Evolutionary conservation across 768 basidiomycete genomes (phyloP).

Genomic region (Crassisporium funariophilum): DNA sequence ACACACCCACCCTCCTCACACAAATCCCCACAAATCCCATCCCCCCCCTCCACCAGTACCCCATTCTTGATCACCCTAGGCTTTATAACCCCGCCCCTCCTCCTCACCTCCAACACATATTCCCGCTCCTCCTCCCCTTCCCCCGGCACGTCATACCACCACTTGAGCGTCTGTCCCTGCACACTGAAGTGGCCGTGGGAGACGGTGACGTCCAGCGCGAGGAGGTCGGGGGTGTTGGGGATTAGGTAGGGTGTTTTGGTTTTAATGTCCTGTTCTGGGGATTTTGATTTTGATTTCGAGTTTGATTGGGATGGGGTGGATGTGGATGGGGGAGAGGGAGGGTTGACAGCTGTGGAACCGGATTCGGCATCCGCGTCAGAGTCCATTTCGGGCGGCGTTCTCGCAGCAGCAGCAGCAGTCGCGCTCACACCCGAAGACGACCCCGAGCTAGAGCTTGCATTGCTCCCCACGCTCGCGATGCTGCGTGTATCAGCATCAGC

Average conservation of each 20-base stretch:
- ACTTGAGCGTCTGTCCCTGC: slow-evolving; percentile 50
- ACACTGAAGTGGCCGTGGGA: slow-evolving; percentile 45
- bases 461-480: too few species aligned
- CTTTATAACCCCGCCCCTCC: slow-evolving; percentile 32
- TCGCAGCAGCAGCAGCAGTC: too few species aligned
- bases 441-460: too few species aligned
- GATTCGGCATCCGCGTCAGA: too few species aligned
- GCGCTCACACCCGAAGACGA: too few species aligned
- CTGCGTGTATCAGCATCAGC: too few species aligned
- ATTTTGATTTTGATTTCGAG: too few species aligned
- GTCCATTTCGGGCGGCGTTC: too few species aligned
- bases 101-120: slow-evolving; percentile 35
- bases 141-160: slow-evolving; percentile 54
- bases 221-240: slow-evolving; percentile 7
- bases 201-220: slow-evolving; percentile 47
- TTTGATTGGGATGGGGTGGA: too few species aligned
- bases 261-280: too few species aligned
- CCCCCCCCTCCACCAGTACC: not conserved
- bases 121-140: slow-evolving; percentile 32
- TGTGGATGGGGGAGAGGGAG: too few species aligned
- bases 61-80: slow-evolving; percentile 17
- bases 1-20: slow-evolving; percentile 24
- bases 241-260: slow-evolving; percentile 4
- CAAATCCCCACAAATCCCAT: slow-evolving; percentile 18
- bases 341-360: too few species aligned